Evolutionary conservation across 83 land plant genomes (phyloP).

Genomic region (Isoetes engelmannii): DNA sequence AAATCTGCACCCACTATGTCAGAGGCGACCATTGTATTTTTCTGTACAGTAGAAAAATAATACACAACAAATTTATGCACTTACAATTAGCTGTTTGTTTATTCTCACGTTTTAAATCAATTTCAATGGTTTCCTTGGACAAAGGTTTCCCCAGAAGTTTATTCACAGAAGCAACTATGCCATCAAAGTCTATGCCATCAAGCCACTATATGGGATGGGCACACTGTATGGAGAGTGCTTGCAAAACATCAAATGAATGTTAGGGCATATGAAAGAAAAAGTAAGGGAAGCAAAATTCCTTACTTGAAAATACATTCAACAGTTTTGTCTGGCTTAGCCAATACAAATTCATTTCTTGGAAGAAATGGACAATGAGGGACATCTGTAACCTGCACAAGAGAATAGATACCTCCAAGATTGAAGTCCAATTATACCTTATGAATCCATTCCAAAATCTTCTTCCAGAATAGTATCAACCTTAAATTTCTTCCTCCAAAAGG

Average conservation of each 20-base stretch:
- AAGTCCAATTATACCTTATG: neutral
- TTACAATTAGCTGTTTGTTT: neutral
- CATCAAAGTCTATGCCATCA: slow-evolving; percentile 39
- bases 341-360: slow-evolving; percentile 54
- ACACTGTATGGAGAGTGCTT: slow-evolving; percentile 66
- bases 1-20: slow-evolving; percentile 84
- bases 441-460: slow-evolving; percentile 11
- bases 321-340: slow-evolving; percentile 50
- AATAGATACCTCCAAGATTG: slow-evolving; percentile 3
- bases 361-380: neutral
- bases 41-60: slow-evolving; percentile 19
- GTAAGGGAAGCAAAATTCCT: neutral
- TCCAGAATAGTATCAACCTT: slow-evolving; percentile 11
- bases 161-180: slow-evolving; percentile 38
- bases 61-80: neutral
- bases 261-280: neutral
- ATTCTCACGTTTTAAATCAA: slow-evolving; percentile 14
- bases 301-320: slow-evolving; percentile 60
- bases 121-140: slow-evolving; percentile 40
- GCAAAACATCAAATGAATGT: neutral
- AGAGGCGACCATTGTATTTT: slow-evolving; percentile 66
- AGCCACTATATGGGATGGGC: slow-evolving; percentile 69
- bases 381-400: slow-evolving; percentile 5
- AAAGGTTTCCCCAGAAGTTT: slow-evolving; percentile 47
- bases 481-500: slow-evolving; percentile 12